Conservation (phyloP, 306 rosid species). For the Chamaecrista fasciculata region DNA sequence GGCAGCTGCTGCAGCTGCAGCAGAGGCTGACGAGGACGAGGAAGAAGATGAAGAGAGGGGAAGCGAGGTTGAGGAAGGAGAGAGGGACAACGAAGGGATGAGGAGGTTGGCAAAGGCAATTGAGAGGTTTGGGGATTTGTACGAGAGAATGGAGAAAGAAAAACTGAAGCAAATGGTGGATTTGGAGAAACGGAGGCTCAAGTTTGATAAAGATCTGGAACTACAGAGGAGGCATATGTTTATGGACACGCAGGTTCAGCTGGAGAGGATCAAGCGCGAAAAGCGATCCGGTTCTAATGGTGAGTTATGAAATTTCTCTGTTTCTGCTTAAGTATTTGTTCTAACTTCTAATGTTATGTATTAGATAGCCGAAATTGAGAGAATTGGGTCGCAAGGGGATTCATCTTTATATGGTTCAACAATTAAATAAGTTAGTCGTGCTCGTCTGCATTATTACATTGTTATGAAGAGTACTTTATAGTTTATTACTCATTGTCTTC, state of each 20-base stretch:
- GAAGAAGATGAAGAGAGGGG: conserved; percentile 45
- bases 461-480: conserved; percentile 31
- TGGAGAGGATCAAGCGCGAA: conserved; percentile 85
- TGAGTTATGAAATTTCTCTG: conserved; percentile 31
- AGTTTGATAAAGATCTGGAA: conserved; percentile 86
- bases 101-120: conserved; percentile 77
- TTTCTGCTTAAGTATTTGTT: conserved; percentile 8
- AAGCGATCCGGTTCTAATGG: conserved; percentile 77
- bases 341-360: conserved; percentile 9
- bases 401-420: conserved; percentile 30
- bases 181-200: conserved; percentile 94
- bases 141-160: conserved; percentile 81
- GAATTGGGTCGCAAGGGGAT: conserved; percentile 26
- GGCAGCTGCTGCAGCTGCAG: conserved; percentile 93
- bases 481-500: conserved; percentile 23
- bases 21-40: conserved; percentile 50
- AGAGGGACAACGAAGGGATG: conserved; percentile 65
- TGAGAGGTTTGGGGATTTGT: conserved; percentile 75
- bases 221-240: conserved; percentile 86
- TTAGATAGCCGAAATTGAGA: conserved; percentile 13
- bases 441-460: conserved; percentile 27
- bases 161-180: conserved; percentile 91
- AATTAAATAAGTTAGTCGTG: conserved; percentile 33
- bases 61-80: conserved; percentile 57
- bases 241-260: conserved; percentile 89